A percentile compares a stretch with the other conserved stretches of the same genome.
These are phyloP conservation scores for Dactylellina drechsleri DNA, from an alignment of 2,329 filamentous ascomycete species.

Conservation along the genomic window DNA sequence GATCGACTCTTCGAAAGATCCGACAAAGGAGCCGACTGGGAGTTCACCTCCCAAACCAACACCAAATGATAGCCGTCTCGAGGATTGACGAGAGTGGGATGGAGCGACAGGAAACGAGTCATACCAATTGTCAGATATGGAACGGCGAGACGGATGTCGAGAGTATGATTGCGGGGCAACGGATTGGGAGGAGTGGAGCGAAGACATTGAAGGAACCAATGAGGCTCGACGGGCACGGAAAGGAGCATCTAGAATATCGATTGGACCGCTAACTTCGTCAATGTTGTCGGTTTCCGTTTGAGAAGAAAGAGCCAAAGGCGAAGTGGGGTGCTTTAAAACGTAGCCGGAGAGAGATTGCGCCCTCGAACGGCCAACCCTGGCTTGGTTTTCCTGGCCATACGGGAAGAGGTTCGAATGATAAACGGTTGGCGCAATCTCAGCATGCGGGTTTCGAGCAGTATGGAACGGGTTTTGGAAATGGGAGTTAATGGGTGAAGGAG, in stretches of 20 bases:
- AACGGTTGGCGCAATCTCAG: constrained; percentile 65
- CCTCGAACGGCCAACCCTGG: constrained; percentile 56
- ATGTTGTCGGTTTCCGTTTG: constrained; percentile 54
- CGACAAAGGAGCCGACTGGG: constrained; percentile 93
- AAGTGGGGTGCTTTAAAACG: constrained; percentile 86
- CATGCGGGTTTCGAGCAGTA: constrained; percentile 68
- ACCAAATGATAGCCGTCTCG: constrained; percentile 75
- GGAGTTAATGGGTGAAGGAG: constrained; percentile 64
- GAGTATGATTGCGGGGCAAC: constrained; percentile 46
- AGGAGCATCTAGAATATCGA: constrained; percentile 61
- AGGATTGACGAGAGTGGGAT: constrained; percentile 66
- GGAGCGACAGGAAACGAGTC: constrained; percentile 61
- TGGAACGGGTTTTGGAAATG: constrained; percentile 55
- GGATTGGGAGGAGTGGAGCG: constrained; percentile 62
- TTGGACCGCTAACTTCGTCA: constrained; percentile 71
- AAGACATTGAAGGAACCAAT: constrained; percentile 72
- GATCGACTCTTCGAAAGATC: constrained; percentile 97
- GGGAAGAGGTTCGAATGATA: constrained; percentile 49
- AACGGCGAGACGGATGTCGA: constrained; percentile 77
- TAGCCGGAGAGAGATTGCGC: constrained; percentile 79
- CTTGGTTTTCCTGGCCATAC: constrained; percentile 40
- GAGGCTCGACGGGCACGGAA: constrained; percentile 74
- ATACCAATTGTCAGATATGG: constrained; percentile 66
- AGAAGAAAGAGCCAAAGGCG: constrained; percentile 82
- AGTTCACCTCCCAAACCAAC: constrained; percentile 77